A percentile compares a stretch with the other conserved stretches of the same genome.
Conservation (phyloP, 768 basidiomycete species). For the Amanita fuliginea region DNA sequence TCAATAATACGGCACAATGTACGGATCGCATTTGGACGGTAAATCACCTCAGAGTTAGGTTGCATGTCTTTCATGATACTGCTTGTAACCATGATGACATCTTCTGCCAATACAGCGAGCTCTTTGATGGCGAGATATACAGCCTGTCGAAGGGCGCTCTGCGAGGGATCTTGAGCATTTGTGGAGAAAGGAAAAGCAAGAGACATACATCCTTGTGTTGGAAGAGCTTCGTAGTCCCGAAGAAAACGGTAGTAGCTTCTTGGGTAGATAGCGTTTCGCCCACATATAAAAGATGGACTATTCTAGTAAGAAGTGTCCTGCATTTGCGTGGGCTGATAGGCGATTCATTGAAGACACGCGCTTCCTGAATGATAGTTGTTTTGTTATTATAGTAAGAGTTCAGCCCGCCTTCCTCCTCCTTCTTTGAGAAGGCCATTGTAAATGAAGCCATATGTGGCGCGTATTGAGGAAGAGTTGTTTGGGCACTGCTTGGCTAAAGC, state of each 20-base stretch:
- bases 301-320: slow-evolving; percentile 89
- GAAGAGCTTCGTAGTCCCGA: slow-evolving; percentile 97
- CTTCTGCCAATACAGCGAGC: slow-evolving; percentile 88
- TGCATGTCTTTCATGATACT: slow-evolving; percentile 99
- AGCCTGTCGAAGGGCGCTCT: slow-evolving; percentile 94
- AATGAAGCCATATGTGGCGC: slow-evolving; percentile 33
- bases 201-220: slow-evolving; percentile 96
- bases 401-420: slow-evolving; percentile 92
- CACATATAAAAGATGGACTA: slow-evolving; percentile 92
- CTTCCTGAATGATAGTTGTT: slow-evolving; percentile 96
- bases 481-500: neutral
- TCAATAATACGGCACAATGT: slow-evolving; percentile 96
- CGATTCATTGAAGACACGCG: slow-evolving; percentile 97
- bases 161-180: slow-evolving; percentile 8
- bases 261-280: slow-evolving; percentile 93
- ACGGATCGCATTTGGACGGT: slow-evolving; percentile 94
- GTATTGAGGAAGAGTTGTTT: neutral
- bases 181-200: neutral
- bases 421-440: slow-evolving; percentile 78
- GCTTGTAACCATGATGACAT: slow-evolving; percentile 98
- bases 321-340: slow-evolving; percentile 98
- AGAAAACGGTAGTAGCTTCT: slow-evolving; percentile 96
- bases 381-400: slow-evolving; percentile 95
- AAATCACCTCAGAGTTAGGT: slow-evolving; percentile 96
- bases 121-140: slow-evolving; percentile 99